Base-by-base conservation (phyloP, 176 grass and related monocot species). In the Thinopyrum elongatum region DNA sequence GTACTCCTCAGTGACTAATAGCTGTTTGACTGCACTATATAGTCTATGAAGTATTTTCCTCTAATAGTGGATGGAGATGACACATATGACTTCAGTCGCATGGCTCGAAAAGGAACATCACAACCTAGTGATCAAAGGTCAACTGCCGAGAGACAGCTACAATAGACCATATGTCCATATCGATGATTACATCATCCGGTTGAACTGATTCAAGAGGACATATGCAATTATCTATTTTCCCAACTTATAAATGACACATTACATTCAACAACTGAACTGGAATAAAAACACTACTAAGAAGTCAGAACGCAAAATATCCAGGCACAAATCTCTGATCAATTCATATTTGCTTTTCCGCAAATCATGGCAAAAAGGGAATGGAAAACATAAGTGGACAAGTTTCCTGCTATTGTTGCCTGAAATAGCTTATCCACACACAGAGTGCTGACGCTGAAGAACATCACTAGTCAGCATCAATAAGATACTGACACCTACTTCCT, bases 291-390 rank as follows among this genome's bases (percentile, higher is more conserved):
- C 27, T 31, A 42, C 19, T 38, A 46, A 13, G 13, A 62, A 61
- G 16, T 12, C 61, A 68, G 15, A 68, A 68, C 62, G 35, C 25
- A 63, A 64, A 58, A 77, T 15, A 34, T 27, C 10, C 16, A 64
- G 22, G 10, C 30, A 58, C 8, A 66, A 51, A 65, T 11, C 38
- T 81, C 44, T 31, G 74, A 76, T 66, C 10, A 66, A 17, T 41
- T 82, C 60, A 67, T 67, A 34, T 66, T 13, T 63, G 4, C 11
- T 72, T 59, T 66, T 47, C n/a, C 41, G 42, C 23, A 59, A 82
- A 82, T 51, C 47, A 39, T 29, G 77, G 28, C 51, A 78, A 75
- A 29, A 70, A 83, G 42, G 35, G 22, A 60, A 77, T 49, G 11
- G 4, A 10, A 83, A 35, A 34, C 28, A 44, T 22, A 61, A 77